Evolutionary conservation across 768 basidiomycete species (phyloP).

Genomic region (Russula foetens): DNA sequence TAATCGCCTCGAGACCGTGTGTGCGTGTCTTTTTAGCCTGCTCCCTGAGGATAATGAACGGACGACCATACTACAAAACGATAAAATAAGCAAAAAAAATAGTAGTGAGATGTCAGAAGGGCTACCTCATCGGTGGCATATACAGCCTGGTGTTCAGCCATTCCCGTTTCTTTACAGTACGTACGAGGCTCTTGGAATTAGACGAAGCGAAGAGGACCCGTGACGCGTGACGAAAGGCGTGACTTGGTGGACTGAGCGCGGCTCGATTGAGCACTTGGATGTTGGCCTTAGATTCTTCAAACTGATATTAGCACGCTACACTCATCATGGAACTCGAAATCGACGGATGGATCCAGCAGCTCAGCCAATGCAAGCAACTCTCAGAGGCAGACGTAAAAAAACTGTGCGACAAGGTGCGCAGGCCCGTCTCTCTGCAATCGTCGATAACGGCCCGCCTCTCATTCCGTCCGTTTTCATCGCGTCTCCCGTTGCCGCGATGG

Average conservation of each 20-base stretch:
- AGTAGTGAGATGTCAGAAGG: no score
- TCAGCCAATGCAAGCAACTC: conserved; percentile 95
- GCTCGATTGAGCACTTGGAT: background rate
- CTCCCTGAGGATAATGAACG: conserved; percentile 96
- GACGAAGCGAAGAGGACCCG: background rate
- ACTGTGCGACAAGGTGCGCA: conserved; percentile 94
- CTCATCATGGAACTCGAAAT: conserved; percentile 58
- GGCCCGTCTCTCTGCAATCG: conserved; percentile 17
- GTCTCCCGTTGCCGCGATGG: background rate
- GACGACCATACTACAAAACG: conserved; percentile 68
- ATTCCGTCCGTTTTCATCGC: conserved; percentile 7
- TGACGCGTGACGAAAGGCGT: conserved; percentile 10
- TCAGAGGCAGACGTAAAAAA: conserved; percentile 93
- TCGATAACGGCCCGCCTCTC: conserved; percentile 26
- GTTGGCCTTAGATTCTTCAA: conserved; percentile 14
- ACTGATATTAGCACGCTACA: conserved; percentile 10
- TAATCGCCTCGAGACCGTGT: conserved; percentile 93
- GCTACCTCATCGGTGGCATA: conserved; percentile 81
- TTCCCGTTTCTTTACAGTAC: conserved; percentile 15
- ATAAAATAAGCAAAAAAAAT: conserved; percentile 2
- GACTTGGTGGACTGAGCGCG: background rate
- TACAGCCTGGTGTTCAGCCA: conserved; percentile 53
- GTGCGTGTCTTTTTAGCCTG: conserved; percentile 87
- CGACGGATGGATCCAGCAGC: conserved; percentile 94
- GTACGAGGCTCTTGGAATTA: background rate